Conservation (phyloP, 2,329 filamentous ascomycete genomes). For the Verticillium klebahnii region DNA sequence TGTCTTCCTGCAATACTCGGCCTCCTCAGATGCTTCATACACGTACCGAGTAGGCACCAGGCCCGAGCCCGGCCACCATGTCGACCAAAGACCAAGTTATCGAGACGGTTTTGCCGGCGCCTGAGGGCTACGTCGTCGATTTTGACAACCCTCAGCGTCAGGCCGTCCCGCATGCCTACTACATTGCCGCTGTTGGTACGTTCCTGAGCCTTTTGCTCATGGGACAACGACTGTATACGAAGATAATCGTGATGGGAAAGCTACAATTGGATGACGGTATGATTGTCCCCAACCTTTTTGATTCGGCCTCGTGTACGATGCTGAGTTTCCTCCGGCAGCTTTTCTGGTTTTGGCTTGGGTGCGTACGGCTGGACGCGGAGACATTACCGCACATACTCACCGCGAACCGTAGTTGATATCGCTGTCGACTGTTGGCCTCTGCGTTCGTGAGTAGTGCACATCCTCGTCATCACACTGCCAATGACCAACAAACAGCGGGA, state of each 20-base stretch:
- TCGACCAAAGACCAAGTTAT: neutral
- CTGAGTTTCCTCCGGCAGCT: neutral
- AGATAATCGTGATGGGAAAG: constrained; percentile 17
- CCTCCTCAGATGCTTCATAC: too few relatives aligned
- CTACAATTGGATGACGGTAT: constrained; percentile 17
- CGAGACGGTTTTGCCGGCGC: constrained; percentile 7
- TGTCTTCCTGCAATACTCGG: too few relatives aligned
- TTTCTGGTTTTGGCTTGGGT: neutral
- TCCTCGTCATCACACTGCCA: neutral
- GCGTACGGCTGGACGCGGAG: too few relatives aligned
- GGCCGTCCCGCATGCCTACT: constrained; percentile 13
- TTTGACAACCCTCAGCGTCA: constrained; percentile 17
- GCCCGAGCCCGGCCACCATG: too few relatives aligned
- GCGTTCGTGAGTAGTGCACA: constrained; percentile 1
- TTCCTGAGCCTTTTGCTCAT: constrained; percentile 10
- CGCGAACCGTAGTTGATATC: constrained; percentile 3
- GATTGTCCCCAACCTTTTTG: too few relatives aligned
- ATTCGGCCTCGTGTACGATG: too few relatives aligned
- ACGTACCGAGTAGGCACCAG: too few relatives aligned
- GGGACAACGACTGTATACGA: constrained; percentile 19
- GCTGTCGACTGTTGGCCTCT: constrained; percentile 3
- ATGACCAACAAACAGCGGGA: too few relatives aligned
- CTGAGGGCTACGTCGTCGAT: constrained; percentile 18
- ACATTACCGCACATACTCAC: too few relatives aligned
- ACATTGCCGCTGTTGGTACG: constrained; percentile 12